Evolutionary conservation across 2,329 filamentous ascomycete genomes (phyloP), one percentile per base, ranked within the genome.

Genomic region (Nemania sp.): DNA sequence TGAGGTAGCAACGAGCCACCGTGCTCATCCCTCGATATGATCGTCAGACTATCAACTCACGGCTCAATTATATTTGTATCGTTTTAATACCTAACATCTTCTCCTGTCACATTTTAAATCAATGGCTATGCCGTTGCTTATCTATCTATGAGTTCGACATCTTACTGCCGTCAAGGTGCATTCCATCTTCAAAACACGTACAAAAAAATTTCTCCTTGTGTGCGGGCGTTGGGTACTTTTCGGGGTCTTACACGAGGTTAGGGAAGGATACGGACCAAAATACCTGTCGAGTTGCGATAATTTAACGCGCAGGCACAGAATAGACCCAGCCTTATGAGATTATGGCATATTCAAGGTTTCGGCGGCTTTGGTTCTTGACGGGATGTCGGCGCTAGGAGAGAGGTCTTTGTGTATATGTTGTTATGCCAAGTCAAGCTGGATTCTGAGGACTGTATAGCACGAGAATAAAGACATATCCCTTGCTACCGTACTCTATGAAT

Each of bases 231-330:
- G 6, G 23, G 49, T 31, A 52, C 34, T 30, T 42, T 23, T 49
- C 43, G 52, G 56, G 46, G 24, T 54, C 46, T 55, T 23, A 49
- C 22, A 26, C 34, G 49, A 48, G 24, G 28, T 28, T 39, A 14
- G 34, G 48, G 49, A 52, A 39, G 31, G 55, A 52, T 48, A 42
- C 47, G 51, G 51, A 52, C 45, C 36, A 57, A 57, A 55, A 17
- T 36, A 17, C 30, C 12, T 50, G 41, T 44, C 52, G 11, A 24
- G 43, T 9, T 57, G 9, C 36, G 51, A 48, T 42, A 22, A 33
- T 43, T 44, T 45, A 19, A 54, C 34, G 44, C 34, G 49, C 43
- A 49, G 39, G 43, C 17, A 37, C 39, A 33, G 42, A 39, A 6
- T 41, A 23, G 43, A 41, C 23, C 48, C 48, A 12, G 36, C 43